A percentile compares a stretch with the other conserved stretches of the same genome.
Evolutionary conservation across 257 asterid species (phyloP).

Genomic region (Capsicum chinense): DNA sequence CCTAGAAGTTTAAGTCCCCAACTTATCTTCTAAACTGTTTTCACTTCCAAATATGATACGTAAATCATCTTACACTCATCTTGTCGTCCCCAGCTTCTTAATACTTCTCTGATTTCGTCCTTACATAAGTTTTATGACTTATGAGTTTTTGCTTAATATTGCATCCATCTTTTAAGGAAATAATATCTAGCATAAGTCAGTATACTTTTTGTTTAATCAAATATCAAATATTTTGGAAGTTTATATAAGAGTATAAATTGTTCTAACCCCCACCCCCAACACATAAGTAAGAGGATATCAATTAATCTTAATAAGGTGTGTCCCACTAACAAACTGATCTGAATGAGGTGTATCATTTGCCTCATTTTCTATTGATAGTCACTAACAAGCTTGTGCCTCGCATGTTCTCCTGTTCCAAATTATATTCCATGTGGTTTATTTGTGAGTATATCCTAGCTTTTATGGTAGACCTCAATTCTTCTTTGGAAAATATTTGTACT

Average conservation of each 20-base stretch:
- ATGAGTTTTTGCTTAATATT: no score
- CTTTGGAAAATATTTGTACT: background rate
- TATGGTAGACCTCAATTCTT: constrained; percentile 11
- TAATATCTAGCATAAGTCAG: background rate
- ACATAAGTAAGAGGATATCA: background rate
- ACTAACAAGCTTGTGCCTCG: background rate
- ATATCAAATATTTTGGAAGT: background rate
- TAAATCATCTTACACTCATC: no score
- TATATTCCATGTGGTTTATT: background rate
- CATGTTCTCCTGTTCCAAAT: background rate
- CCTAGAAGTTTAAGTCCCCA: no score
- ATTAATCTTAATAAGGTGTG: background rate
- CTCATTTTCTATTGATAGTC: background rate
- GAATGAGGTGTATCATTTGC: background rate
- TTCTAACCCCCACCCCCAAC: background rate
- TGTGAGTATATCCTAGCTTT: background rate
- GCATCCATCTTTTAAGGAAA: background rate
- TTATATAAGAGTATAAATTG: background rate
- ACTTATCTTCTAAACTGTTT: no score
- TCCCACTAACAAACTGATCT: background rate
- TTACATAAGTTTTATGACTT: no score
- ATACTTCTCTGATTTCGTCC: no score
- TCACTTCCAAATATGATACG: no score
- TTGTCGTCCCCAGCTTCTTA: no score
- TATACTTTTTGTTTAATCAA: background rate